Conservation (phyloP, 805 yeast species). For the Candida arabinofermentans region DNA sequence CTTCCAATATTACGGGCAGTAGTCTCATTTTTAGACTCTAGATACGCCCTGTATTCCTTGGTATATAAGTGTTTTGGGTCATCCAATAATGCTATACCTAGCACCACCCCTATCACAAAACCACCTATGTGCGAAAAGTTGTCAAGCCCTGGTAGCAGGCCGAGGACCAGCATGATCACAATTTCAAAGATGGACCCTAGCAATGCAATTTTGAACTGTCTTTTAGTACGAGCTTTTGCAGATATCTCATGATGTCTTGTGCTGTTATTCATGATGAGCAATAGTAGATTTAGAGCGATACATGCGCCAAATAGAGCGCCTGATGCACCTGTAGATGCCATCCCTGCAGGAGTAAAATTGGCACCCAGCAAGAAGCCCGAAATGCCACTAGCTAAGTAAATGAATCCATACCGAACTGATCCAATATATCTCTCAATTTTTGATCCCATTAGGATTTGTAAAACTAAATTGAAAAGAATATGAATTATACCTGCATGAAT, state of each 20-base stretch:
- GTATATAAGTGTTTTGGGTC: conserved; percentile 47
- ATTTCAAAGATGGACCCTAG: conserved; percentile 51
- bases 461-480: conserved; percentile 55
- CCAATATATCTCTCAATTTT: conserved; percentile 59
- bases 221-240: conserved; percentile 25
- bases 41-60: conserved; percentile 9
- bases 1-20: conserved; percentile 7
- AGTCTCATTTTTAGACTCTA: conserved; percentile 17
- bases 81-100: conserved; percentile 46
- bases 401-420: conserved; percentile 43
- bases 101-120: conserved; percentile 54
- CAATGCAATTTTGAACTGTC: conserved; percentile 43
- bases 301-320: conserved; percentile 66
- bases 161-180: conserved; percentile 55
- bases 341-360: conserved; percentile 63
- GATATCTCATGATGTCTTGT: conserved; percentile 38
- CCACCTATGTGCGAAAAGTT: conserved; percentile 78
- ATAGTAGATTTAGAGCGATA: conserved; percentile 55
- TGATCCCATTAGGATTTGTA: conserved; percentile 60
- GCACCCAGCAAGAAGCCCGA: conserved; percentile 67
- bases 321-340: conserved; percentile 65
- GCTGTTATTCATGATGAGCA: conserved; percentile 48
- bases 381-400: conserved; percentile 60
- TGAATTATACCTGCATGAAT: conserved; percentile 73
- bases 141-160: conserved; percentile 69